A percentile compares a stretch with the other conserved stretches of the same genome.
Conservation (phyloP, 306 rosid genomes). For the Luffa acutangula region DNA sequence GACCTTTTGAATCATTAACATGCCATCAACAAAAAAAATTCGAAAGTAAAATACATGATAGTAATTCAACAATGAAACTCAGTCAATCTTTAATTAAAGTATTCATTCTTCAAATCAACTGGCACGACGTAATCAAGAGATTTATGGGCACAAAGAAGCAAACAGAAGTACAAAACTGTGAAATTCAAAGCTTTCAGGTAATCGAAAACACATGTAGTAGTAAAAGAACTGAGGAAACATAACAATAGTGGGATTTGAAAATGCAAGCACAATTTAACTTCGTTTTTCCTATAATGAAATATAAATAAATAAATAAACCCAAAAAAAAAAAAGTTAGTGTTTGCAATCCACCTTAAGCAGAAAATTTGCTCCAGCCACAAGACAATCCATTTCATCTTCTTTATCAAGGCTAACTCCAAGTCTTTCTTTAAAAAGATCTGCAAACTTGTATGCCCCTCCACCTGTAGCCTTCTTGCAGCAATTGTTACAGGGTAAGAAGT, state of each 20-base stretch:
- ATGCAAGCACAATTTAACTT: neutral
- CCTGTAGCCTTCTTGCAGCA: conserved; percentile 83
- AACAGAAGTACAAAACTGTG: neutral
- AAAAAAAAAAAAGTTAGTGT: conserved; percentile 5
- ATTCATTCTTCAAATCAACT: neutral
- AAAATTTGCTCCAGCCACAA: conserved; percentile 96
- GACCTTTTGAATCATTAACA: neutral
- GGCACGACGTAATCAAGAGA: neutral
- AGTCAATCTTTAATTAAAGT: neutral
- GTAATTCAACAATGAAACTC: neutral
- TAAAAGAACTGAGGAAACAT: neutral
- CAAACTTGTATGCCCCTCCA: conserved; percentile 95
- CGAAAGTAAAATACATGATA: neutral
- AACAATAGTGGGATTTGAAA: neutral
- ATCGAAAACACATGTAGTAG: neutral
- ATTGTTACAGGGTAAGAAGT: neutral
- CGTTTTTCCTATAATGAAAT: neutral
- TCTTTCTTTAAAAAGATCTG: conserved; percentile 94
- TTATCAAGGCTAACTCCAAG: conserved; percentile 96
- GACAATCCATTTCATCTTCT: conserved; percentile 98
- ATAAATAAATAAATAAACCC: conserved; percentile 7
- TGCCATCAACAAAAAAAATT: neutral
- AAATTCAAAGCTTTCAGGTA: neutral
- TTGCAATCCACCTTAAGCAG: conserved; percentile 71
- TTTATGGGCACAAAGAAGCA: neutral